A percentile compares a stretch with the other conserved stretches of the same genome.
phyloP scores from a whole-genome alignment of 345 rosid species.

The Melaleuca alternifolia region DNA sequence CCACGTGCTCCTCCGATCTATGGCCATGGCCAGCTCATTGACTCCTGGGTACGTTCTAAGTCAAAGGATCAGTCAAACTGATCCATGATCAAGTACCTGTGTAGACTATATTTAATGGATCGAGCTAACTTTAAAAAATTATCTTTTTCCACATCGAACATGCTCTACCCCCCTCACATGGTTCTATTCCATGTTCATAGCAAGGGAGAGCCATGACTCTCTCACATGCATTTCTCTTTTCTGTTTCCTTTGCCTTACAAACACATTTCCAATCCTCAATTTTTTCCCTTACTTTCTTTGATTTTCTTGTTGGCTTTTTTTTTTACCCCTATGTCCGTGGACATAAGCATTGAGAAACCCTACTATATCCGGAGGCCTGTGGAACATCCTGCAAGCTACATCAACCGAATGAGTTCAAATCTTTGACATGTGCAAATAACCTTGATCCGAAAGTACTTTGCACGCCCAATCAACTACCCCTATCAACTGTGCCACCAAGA shows the following conservation, averaged over 20 bases:
- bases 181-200: neutral
- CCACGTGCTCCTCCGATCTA: neutral
- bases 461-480: neutral
- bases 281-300: neutral
- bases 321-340: neutral
- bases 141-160: neutral
- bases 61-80: neutral
- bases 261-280: neutral
- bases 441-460: neutral
- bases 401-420: neutral
- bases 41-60: neutral
- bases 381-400: neutral
- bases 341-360: neutral
- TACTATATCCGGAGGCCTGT: too few species aligned
- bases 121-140: neutral
- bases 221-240: neutral
- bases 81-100: neutral
- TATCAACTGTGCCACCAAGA: neutral
- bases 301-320: neutral
- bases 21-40: neutral
- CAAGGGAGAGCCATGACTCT: neutral
- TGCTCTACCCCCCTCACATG: neutral
- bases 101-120: neutral
- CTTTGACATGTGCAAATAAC: neutral
- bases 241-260: neutral